A percentile compares a stretch with the other conserved stretches of the same genome.
These are phyloP conservation scores for Ceratonia siliqua DNA, from an alignment of 306 rosid species.

Conservation along the genomic window DNA sequence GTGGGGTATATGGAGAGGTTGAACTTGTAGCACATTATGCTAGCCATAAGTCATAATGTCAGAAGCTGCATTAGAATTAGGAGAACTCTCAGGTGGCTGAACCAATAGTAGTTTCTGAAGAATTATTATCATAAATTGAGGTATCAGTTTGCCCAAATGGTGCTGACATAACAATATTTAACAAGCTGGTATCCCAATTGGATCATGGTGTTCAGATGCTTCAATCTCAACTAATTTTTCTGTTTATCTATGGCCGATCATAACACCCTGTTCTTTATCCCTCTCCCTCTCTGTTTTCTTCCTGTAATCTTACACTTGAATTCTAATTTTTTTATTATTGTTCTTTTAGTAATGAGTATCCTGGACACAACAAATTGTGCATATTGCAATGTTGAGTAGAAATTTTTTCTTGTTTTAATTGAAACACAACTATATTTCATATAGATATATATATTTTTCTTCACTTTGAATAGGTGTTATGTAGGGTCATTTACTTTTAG, in stretches of 20 bases:
- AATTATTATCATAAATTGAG: background rate
- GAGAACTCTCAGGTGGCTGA: conserved; percentile 26
- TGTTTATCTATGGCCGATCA: background rate
- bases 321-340: background rate
- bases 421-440: background rate
- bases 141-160: conserved; percentile 6
- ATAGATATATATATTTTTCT: background rate
- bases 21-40: background rate
- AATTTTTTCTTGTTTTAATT: background rate
- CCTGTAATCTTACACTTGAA: background rate
- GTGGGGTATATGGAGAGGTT: background rate
- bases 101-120: conserved; percentile 22
- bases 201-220: background rate
- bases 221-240: background rate
- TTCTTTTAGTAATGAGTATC: background rate
- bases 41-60: conserved; percentile 17
- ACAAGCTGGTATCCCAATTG: background rate
- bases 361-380: too few species aligned
- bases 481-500: background rate
- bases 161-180: background rate
- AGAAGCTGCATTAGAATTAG: conserved; percentile 20
- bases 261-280: background rate
- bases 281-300: background rate
- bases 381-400: background rate
- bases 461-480: background rate